These are phyloP conservation scores for Colletotrichum gigasporum DNA, from an alignment of 2,329 filamentous ascomycete species.

Conservation along the genomic window DNA sequence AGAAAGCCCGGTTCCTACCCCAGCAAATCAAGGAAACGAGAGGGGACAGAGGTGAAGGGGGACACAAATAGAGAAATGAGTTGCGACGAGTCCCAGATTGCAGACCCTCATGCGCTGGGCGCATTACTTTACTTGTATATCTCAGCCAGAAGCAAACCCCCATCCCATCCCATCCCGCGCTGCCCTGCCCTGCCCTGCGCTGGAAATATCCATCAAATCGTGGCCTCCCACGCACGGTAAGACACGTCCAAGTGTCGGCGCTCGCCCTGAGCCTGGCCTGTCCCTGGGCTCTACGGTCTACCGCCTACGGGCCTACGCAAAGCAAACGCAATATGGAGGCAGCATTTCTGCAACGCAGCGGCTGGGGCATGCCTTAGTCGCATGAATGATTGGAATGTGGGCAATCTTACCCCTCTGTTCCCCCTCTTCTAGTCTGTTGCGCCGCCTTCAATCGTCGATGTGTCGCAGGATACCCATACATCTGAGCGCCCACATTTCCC, in stretches of 20 bases:
- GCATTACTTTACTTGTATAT: conserved; percentile 13
- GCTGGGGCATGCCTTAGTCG: conserved; percentile 27
- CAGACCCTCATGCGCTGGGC: neutral
- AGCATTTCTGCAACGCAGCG: conserved; percentile 26
- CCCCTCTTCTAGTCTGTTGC: conserved; percentile 19
- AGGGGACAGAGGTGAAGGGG: neutral
- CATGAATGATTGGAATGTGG: conserved; percentile 31
- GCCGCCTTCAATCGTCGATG: conserved; percentile 25
- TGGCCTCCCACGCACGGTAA: conserved; percentile 3
- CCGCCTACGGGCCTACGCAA: neutral
- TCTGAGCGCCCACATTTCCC: neutral
- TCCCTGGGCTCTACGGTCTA: conserved; percentile 1
- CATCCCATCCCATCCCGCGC: neutral
- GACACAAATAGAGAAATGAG: neutral
- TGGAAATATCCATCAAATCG: conserved; percentile 5
- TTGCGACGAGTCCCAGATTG: neutral
- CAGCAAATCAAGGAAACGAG: neutral
- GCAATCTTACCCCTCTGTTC: conserved; percentile 18
- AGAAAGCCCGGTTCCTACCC: neutral
- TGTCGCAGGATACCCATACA: conserved; percentile 16
- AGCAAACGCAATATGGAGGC: conserved; percentile 27
- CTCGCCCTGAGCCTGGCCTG: neutral
- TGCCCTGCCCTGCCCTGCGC: too few species aligned
- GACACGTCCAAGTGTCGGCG: conserved; percentile 22
- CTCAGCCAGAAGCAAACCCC: neutral